These are phyloP conservation scores for Collybia nuda DNA, from an alignment of 768 basidiomycete genomes.

Conservation along the genomic window DNA sequence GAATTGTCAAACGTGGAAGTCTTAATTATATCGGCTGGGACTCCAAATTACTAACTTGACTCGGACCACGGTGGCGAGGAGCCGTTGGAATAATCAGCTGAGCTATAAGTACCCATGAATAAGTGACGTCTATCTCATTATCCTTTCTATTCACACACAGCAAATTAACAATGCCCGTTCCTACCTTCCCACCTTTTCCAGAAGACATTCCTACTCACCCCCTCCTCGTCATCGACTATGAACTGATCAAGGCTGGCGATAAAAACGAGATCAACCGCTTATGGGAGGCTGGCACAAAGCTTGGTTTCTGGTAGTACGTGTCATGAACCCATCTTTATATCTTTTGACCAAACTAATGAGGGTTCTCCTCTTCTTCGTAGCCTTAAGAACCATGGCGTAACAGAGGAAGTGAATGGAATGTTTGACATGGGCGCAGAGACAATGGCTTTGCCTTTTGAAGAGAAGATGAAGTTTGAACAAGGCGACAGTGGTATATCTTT, in stretches of 20 bases:
- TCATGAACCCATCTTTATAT: neutral
- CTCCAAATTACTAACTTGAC: too few species aligned
- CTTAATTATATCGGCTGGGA: too few species aligned
- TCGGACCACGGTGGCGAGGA: too few species aligned
- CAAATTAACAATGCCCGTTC: conserved; percentile 16
- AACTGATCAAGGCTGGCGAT: conserved; percentile 41
- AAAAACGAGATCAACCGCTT: conserved; percentile 45
- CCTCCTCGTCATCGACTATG: conserved; percentile 55
- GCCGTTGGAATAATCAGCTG: too few species aligned
- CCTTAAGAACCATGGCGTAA: conserved; percentile 56
- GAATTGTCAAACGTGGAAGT: too few species aligned
- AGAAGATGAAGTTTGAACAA: conserved; percentile 60
- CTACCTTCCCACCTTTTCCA: conserved; percentile 44
- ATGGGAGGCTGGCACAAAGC: conserved; percentile 55
- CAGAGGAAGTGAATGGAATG: conserved; percentile 47
- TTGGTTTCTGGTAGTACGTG: conserved; percentile 71
- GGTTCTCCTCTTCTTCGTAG: conserved; percentile 22
- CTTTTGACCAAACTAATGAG: neutral
- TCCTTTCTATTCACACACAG: too few species aligned
- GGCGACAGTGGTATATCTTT: conserved; percentile 44
- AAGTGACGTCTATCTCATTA: too few species aligned
- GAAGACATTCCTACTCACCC: conserved; percentile 52
- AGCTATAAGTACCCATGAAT: too few species aligned
- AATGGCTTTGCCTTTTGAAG: conserved; percentile 51
- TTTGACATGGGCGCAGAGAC: conserved; percentile 56